These are phyloP conservation scores for Mycena rosella DNA, from an alignment of 768 basidiomycete species.

Conservation along the genomic window DNA sequence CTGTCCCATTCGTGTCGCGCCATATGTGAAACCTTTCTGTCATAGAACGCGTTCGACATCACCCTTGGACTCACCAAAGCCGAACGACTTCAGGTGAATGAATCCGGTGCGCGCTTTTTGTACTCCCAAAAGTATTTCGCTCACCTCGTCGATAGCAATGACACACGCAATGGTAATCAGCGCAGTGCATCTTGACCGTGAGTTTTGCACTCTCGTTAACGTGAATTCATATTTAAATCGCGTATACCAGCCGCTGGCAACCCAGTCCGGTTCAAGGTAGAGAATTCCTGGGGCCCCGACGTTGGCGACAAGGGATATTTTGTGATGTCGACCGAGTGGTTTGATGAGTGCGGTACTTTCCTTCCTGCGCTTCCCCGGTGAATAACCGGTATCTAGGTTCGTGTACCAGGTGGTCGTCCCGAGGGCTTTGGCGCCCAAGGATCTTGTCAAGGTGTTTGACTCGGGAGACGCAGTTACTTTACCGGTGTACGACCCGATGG, in stretches of 20 bases:
- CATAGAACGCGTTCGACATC: slow-evolving; percentile 86
- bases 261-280: slow-evolving; percentile 94
- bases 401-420: slow-evolving; percentile 96
- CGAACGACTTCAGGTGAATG: slow-evolving; percentile 83
- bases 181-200: slow-evolving; percentile 85
- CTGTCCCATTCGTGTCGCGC: neutral
- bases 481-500: slow-evolving; percentile 96
- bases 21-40: neutral
- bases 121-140: neutral
- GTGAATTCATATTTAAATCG: neutral
- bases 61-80: slow-evolving; percentile 86
- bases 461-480: slow-evolving; percentile 72
- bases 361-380: slow-evolving; percentile 13
- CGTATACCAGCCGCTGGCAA: slow-evolving; percentile 59
- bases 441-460: slow-evolving; percentile 87
- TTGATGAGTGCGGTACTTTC: slow-evolving; percentile 79
- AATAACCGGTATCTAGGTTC: slow-evolving; percentile 56
- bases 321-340: slow-evolving; percentile 95
- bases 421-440: slow-evolving; percentile 80
- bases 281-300: slow-evolving; percentile 93
- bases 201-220: neutral
- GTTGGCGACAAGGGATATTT: slow-evolving; percentile 89
- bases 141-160: slow-evolving; percentile 63
- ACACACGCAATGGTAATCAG: slow-evolving; percentile 98
- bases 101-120: slow-evolving; percentile 56